These are phyloP conservation scores for Orbilia javanica DNA, from an alignment of 2,329 filamentous ascomycete genomes.

Conservation along the genomic window DNA sequence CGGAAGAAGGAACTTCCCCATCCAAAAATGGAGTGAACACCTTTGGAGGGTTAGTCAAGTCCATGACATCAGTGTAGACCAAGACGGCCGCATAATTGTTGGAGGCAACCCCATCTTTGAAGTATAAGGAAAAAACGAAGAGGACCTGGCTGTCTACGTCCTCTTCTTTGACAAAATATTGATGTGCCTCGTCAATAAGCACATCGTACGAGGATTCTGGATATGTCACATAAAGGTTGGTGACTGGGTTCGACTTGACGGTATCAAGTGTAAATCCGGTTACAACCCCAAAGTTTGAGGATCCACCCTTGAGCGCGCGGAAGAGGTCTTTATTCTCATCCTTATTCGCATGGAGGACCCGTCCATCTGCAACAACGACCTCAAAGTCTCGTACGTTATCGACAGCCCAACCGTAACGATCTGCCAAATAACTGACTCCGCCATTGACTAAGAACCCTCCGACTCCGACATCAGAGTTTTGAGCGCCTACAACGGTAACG, in stretches of 20 bases:
- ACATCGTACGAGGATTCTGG: constrained; percentile 22
- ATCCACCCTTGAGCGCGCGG: constrained; percentile 63
- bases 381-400: constrained; percentile 69
- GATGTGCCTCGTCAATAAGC: constrained; percentile 2
- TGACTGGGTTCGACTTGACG: background rate
- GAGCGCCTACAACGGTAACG: constrained; percentile 67
- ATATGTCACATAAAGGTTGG: background rate
- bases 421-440: constrained; percentile 69
- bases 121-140: background rate
- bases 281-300: constrained; percentile 63
- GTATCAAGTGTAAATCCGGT: constrained; percentile 61
- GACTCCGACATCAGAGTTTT: constrained; percentile 67
- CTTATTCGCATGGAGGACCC: constrained; percentile 67
- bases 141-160: constrained; percentile 28
- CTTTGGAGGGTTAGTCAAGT: constrained; percentile 23
- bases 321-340: constrained; percentile 66
- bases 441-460: constrained; percentile 67
- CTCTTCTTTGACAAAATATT: background rate
- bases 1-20: constrained; percentile 5
- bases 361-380: constrained; percentile 70
- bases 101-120: background rate
- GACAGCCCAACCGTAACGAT: constrained; percentile 68
- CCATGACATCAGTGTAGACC: constrained; percentile 19
- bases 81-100: background rate
- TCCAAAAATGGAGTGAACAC: constrained; percentile 41